Evolutionary conservation across 2,329 filamentous ascomycete genomes (phyloP).

Genomic region (Claviceps arundinis): DNA sequence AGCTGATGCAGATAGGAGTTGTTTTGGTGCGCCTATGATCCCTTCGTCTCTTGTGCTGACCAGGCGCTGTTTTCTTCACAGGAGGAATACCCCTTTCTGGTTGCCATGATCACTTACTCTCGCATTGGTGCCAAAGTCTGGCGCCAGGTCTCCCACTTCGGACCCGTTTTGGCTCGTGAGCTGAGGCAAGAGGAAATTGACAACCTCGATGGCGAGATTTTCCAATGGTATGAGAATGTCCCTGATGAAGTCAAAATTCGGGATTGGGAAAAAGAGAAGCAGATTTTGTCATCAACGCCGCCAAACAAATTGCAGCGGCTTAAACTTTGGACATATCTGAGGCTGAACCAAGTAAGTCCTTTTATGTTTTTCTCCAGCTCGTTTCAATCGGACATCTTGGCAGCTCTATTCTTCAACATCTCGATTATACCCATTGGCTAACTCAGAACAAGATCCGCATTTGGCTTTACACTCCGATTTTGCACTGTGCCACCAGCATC

Average conservation of each 20-base stretch:
- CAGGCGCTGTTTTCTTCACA: slow-evolving; percentile 7
- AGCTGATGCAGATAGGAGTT: background rate
- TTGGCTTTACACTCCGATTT: slow-evolving; percentile 72
- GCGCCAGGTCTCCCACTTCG: slow-evolving; percentile 61
- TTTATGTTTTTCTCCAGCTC: background rate
- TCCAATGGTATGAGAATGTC: slow-evolving; percentile 75
- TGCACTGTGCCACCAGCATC: slow-evolving; percentile 77
- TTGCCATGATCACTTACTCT: slow-evolving; percentile 75
- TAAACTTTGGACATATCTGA: slow-evolving; percentile 71
- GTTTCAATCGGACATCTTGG: background rate
- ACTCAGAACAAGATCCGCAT: slow-evolving; percentile 49
- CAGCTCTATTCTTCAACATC: too few species aligned
- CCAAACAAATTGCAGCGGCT: slow-evolving; percentile 59
- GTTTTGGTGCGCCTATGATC: background rate
- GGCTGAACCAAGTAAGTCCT: slow-evolving; percentile 56
- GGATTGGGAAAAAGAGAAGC: slow-evolving; percentile 43
- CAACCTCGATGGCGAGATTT: slow-evolving; percentile 67
- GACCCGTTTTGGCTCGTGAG: slow-evolving; percentile 45
- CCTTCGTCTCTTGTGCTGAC: background rate
- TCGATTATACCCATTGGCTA: background rate
- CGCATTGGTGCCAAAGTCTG: slow-evolving; percentile 77
- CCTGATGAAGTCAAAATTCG: slow-evolving; percentile 45
- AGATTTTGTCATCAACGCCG: slow-evolving; percentile 35
- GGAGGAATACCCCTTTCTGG: slow-evolving; percentile 55
- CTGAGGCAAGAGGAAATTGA: slow-evolving; percentile 64